Evolutionary conservation across 1,139 yeast species (phyloP).

Genomic region (Sugiyamaella novakii): DNA sequence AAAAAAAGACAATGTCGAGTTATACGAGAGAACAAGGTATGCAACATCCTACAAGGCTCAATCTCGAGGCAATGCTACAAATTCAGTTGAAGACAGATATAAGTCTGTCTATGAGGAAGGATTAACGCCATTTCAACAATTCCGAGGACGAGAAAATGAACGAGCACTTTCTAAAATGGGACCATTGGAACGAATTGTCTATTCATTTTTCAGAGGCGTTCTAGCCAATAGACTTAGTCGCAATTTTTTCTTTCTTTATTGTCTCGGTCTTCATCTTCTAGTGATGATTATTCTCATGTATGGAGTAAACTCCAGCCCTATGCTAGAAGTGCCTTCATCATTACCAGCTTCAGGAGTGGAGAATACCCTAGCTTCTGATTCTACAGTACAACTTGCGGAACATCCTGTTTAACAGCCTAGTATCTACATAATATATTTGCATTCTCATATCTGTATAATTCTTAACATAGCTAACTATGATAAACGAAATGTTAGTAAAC

Average conservation of each 20-base stretch:
- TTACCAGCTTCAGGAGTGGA: not conserved
- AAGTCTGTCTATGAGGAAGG: constrained; percentile 72
- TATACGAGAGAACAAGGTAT: constrained; percentile 81
- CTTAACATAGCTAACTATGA: no score
- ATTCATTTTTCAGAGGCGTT: constrained; percentile 71
- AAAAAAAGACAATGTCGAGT: constrained; percentile 72
- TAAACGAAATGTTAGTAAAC: no score
- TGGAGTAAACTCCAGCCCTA: constrained; percentile 19
- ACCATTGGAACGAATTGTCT: constrained; percentile 76
- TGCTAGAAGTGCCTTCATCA: constrained; percentile 12
- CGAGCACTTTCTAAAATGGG: constrained; percentile 72
- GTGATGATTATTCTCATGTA: constrained; percentile 56
- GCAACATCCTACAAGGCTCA: constrained; percentile 48
- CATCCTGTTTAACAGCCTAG: constrained; percentile 5
- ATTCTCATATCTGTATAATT: no score
- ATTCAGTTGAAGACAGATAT: constrained; percentile 53
- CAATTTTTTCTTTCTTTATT: constrained; percentile 71
- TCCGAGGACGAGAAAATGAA: constrained; percentile 76
- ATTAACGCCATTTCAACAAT: constrained; percentile 81
- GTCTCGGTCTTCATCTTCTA: constrained; percentile 71
- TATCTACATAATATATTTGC: not conserved
- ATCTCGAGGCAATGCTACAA: constrained; percentile 10
- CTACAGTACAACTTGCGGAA: constrained; percentile 12
- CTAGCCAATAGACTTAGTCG: constrained; percentile 74
- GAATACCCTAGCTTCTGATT: not conserved